These are phyloP conservation scores for Cystobasidium tubakii DNA, from an alignment of 768 basidiomycete genomes.

Conservation along the genomic window DNA sequence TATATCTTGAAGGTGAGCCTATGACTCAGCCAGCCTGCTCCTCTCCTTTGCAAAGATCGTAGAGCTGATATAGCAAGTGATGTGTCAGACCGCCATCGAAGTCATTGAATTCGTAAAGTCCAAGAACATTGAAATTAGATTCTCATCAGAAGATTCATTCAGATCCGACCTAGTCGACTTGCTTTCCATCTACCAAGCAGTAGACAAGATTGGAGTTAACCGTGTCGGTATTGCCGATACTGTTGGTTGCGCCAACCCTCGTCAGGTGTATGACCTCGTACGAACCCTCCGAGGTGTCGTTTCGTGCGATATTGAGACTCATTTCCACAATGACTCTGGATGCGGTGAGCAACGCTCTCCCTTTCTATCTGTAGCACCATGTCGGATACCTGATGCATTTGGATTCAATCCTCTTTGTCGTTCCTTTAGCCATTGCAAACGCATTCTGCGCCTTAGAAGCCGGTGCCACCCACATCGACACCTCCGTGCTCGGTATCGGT, in stretches of 20 bases:
- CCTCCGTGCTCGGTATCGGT: conserved; percentile 94
- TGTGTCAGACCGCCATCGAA: conserved; percentile 87
- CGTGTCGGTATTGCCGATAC: conserved; percentile 98
- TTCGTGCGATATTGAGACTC: conserved; percentile 93
- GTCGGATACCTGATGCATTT: too few relatives aligned
- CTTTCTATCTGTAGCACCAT: too few relatives aligned
- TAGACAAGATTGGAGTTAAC: conserved; percentile 98
- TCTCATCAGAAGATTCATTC: conserved; percentile 99
- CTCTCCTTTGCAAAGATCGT: too few relatives aligned
- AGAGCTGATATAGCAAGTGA: too few relatives aligned
- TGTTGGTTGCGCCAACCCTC: conserved; percentile 95
- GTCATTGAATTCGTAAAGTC: conserved; percentile 99
- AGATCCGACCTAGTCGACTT: conserved; percentile 98
- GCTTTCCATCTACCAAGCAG: conserved; percentile 95
- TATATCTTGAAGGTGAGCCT: conserved; percentile 81
- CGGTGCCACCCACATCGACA: conserved; percentile 98
- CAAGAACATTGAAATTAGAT: conserved; percentile 98
- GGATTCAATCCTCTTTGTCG: too few relatives aligned
- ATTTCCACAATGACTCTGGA: conserved; percentile 92
- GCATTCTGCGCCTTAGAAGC: conserved; percentile 97
- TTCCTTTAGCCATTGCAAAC: conserved; percentile 79
- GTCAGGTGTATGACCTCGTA: conserved; percentile 97
- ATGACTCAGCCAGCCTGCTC: too few relatives aligned
- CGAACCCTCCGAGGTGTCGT: conserved; percentile 93
- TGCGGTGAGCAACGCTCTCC: conserved; percentile 62